phyloP scores from a whole-genome alignment of 2,329 filamentous ascomycete genomes.

The Falciphora oryzae region DNA sequence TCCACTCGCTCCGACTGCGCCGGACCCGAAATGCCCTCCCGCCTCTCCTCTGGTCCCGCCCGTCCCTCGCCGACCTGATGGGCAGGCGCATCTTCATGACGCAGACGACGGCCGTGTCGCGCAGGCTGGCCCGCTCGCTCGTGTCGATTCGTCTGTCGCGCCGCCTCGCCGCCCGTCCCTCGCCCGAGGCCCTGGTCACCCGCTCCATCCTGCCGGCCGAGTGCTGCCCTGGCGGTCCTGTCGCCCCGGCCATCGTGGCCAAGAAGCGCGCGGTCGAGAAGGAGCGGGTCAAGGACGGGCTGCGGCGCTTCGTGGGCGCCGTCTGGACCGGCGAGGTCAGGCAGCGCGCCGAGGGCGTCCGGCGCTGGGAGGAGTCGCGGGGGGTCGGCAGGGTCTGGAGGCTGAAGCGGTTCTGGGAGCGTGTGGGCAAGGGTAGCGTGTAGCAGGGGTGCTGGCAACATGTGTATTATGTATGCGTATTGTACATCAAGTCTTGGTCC shows the following conservation, averaged over 20 bases:
- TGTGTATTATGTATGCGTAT: slow-evolving; percentile 7
- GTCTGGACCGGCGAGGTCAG: slow-evolving; percentile 49
- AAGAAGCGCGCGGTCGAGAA: slow-evolving; percentile 57
- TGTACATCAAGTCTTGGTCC: neutral
- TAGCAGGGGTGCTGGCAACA: neutral
- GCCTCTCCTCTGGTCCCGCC: slow-evolving; percentile 49
- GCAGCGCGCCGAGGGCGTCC: slow-evolving; percentile 41
- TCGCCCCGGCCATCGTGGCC: slow-evolving; percentile 58
- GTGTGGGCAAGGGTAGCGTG: neutral
- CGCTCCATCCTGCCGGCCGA: slow-evolving; percentile 60
- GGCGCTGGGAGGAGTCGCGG: slow-evolving; percentile 41
- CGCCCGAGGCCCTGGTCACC: slow-evolving; percentile 53
- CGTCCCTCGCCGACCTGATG: slow-evolving; percentile 57
- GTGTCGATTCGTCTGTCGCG: slow-evolving; percentile 60
- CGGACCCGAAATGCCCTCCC: slow-evolving; percentile 48
- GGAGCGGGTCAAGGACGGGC: slow-evolving; percentile 60
- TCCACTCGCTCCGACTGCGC: slow-evolving; percentile 58
- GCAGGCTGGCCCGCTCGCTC: slow-evolving; percentile 56
- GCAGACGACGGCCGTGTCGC: slow-evolving; percentile 58
- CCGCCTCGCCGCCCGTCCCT: slow-evolving; percentile 53
- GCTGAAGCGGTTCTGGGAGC: slow-evolving; percentile 62
- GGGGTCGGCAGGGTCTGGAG: slow-evolving; percentile 55
- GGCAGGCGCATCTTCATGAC: slow-evolving; percentile 61
- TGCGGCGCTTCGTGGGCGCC: slow-evolving; percentile 59
- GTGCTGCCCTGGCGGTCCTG: slow-evolving; percentile 43